These are phyloP conservation scores for Pseudomicrostroma phylloplanum DNA, from an alignment of 1,284 basidiomycete species.

Conservation along the genomic window DNA sequence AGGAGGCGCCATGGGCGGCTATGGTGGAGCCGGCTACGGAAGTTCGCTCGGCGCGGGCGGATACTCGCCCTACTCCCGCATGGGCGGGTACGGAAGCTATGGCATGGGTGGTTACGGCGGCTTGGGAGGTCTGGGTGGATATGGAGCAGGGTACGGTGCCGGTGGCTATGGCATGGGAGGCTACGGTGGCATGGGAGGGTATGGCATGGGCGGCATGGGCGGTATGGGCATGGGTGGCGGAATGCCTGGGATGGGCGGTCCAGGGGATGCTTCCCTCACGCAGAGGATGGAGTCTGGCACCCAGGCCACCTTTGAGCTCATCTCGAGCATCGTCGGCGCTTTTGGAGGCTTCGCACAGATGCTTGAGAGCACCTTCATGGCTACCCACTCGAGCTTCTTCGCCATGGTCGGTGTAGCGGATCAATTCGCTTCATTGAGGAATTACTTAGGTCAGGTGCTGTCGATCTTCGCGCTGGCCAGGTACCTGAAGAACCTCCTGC, in stretches of 20 bases:
- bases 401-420: constrained; percentile 98
- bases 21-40: constrained; percentile 34
- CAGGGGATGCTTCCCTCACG: constrained; percentile 60
- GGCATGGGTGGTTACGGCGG: constrained; percentile 27
- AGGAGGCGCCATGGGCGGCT: constrained; percentile 23
- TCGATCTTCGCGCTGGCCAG: constrained; percentile 77
- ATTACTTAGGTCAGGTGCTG: constrained; percentile 86
- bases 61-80: constrained; percentile 46
- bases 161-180: constrained; percentile 27
- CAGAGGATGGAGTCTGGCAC: constrained; percentile 84
- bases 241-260: constrained; percentile 22
- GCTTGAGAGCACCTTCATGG: constrained; percentile 97
- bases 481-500: constrained; percentile 61
- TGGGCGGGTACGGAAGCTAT: constrained; percentile 29
- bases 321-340: constrained; percentile 91
- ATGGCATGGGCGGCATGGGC: constrained; percentile 31
- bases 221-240: constrained; percentile 38
- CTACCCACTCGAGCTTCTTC: constrained; percentile 95
- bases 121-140: constrained; percentile 17
- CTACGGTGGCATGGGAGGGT: constrained; percentile 30
- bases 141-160: constrained; percentile 19
- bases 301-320: constrained; percentile 82
- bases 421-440: constrained; percentile 82
- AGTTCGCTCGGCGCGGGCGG: constrained; percentile 26
- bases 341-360: constrained; percentile 95